Base-by-base conservation (phyloP, 2,329 filamentous ascomycete species). In the Calonectria hongkongensis region DNA sequence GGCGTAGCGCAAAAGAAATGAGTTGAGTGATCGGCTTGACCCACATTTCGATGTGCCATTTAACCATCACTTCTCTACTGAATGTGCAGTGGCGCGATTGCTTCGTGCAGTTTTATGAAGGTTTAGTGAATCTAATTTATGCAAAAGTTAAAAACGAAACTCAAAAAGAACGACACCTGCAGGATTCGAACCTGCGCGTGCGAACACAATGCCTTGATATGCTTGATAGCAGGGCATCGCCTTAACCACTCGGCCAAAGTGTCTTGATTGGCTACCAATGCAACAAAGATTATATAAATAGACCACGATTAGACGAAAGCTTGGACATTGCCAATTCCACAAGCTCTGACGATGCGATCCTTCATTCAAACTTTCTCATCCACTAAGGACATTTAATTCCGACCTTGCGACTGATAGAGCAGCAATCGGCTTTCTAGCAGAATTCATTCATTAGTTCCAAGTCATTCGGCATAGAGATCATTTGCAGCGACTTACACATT, bases 161-260 rank as follows among this genome's bases (percentile, higher is more conserved):
- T 25, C 39, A 36, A 41, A 39, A 60, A 60, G 33, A 15, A 18
- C 58, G 58, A 63, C 58, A 63, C 58, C 58, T 63, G 58, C 58
- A 63, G 58, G 58, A 63, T 63, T 63, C 58, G 58, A 63, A 63
- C 58, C 58, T 63, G 58, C 58, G 58, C 58, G 58, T 63, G 41
- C 58, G 58, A 63, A 63, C 36, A 62, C 56, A 62, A 62, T 62
- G 56, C 56, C 56, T 62, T 62, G 56, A 62, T 62, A 62, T 62
- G 58, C 58, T 43, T 63, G 36, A 63, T 63, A 63, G 58, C 58
- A 63, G 58, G 58, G 58, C 58, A 63, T 63, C 58, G 58, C 58
- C 58, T 63, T 63, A 63, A 63, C 58, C 58, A 63, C 58, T 63
- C 58, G 58, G 58, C 58, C 58, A 63, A 63, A 63, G 58, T 63